These are phyloP conservation scores for Monilinia laxa DNA, from an alignment of 2,329 filamentous ascomycete species.

Conservation along the genomic window DNA sequence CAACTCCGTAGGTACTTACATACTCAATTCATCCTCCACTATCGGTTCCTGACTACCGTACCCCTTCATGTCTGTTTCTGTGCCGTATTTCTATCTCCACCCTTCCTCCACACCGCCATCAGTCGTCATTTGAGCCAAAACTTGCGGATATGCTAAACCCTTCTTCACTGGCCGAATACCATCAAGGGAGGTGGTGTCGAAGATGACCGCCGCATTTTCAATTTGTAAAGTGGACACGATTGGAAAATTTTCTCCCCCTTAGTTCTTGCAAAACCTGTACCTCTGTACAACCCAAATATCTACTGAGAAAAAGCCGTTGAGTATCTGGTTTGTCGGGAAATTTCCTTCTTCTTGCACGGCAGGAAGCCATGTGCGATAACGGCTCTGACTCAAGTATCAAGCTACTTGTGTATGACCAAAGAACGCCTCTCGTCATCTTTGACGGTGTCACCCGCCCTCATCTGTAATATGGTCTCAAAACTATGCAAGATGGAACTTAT, in stretches of 20 bases:
- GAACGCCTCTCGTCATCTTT: not conserved
- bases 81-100: not conserved
- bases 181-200: conserved; percentile 9
- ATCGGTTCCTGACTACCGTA: conserved; percentile 17
- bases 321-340: not conserved
- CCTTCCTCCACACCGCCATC: conserved; percentile 17
- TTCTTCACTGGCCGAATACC: not conserved
- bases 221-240: conserved; percentile 9
- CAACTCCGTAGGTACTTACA: too few species aligned
- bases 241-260: not conserved
- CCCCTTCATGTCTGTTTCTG: conserved; percentile 3
- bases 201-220: conserved; percentile 1
- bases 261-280: not conserved
- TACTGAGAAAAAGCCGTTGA: not conserved
- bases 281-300: not conserved
- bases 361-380: conserved; percentile 14
- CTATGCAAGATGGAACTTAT: conserved; percentile 4
- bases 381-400: not conserved
- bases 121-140: not conserved
- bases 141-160: not conserved
- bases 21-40: not conserved
- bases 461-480: not conserved
- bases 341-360: not conserved
- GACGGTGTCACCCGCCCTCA: conserved; percentile 2
- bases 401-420: not conserved